Evolutionary conservation across 1,284 basidiomycete species (phyloP).

Genomic region (Ceratobasidium sp.): DNA sequence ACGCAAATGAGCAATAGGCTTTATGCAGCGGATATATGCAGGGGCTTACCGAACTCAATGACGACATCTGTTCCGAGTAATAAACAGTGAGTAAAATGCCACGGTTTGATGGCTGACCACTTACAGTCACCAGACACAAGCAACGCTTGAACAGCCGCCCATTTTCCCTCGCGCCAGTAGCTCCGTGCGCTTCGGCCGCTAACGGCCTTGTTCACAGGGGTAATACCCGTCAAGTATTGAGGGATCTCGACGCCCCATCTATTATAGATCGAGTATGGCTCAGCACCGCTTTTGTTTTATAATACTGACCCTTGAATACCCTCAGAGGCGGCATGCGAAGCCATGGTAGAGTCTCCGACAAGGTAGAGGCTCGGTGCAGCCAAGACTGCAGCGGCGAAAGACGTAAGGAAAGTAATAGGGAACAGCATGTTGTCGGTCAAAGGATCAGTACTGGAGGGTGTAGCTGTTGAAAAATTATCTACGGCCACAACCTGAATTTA

Average conservation of each 20-base stretch:
- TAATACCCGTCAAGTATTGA: conserved; percentile 57
- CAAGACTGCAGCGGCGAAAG: conserved; percentile 13
- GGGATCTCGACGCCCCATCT: conserved; percentile 59
- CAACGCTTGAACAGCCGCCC: conserved; percentile 38
- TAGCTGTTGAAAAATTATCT: background rate
- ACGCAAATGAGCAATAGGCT: background rate
- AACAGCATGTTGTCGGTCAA: conserved; percentile 13
- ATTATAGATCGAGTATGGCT: background rate
- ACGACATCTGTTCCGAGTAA: conserved; percentile 17
- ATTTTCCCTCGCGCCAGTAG: conserved; percentile 59
- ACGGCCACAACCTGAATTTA: background rate
- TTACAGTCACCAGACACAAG: conserved; percentile 43
- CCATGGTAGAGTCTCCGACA: conserved; percentile 62
- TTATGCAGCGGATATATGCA: background rate
- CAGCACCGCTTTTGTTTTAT: background rate
- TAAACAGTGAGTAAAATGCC: background rate
- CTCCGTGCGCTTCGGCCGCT: conserved; percentile 61
- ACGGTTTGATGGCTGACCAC: background rate
- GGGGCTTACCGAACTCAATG: conserved; percentile 42
- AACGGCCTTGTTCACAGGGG: conserved; percentile 60
- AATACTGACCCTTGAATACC: conserved; percentile 44
- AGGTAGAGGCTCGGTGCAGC: conserved; percentile 56
- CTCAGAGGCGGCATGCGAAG: conserved; percentile 48
- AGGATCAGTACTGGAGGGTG: background rate
- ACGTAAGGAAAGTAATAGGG: background rate